Percentiles rank a stretch among this genome's conserved stretches.
phyloP scores from a whole-genome alignment of 2,329 filamentous ascomycete species.

The Botrytis hyacinthi region DNA sequence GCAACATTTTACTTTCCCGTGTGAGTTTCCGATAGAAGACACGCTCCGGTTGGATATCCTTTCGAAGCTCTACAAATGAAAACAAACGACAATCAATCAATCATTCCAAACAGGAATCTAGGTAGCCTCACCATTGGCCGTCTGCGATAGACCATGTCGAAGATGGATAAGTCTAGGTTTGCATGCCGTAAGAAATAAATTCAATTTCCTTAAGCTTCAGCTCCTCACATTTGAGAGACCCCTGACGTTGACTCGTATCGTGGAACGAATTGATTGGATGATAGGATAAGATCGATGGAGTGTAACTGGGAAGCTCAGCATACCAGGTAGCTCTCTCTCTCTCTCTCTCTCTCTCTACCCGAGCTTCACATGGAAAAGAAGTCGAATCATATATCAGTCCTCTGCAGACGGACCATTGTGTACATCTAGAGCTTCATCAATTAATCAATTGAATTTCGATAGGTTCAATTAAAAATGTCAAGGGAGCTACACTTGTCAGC shows the following conservation, averaged over 20 bases:
- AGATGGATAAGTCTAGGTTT: background rate
- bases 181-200: background rate
- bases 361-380: conserved; percentile 6
- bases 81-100: background rate
- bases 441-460: background rate
- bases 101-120: background rate
- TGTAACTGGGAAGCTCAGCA: background rate
- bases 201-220: conserved; percentile 5
- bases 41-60: background rate
- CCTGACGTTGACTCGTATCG: conserved; percentile 11
- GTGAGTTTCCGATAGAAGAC: background rate
- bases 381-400: background rate
- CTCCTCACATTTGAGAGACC: conserved; percentile 2
- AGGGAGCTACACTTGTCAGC: background rate
- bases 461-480: background rate
- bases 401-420: background rate
- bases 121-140: background rate
- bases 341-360: background rate
- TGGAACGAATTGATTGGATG: conserved; percentile 5
- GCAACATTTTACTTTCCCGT: background rate
- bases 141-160: background rate
- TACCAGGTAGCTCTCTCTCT: too few species aligned
- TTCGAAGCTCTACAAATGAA: background rate
- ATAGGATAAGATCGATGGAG: background rate
- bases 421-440: background rate